phyloP scores from a whole-genome alignment of 164 flowering plant species.

The Tetracentron sinense region DNA sequence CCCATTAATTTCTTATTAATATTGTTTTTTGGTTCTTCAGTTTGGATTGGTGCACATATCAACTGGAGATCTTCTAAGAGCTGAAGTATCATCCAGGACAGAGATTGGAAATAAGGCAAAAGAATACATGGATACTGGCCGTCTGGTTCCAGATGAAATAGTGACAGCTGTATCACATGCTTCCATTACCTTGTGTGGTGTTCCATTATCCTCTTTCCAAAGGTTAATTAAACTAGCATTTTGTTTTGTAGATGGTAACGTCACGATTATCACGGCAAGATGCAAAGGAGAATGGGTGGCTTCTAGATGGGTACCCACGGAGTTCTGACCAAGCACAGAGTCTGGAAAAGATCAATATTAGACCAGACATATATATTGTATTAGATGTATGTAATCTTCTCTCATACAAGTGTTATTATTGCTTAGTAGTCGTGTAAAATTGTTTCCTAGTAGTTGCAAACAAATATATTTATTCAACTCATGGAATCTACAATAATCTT shows the following conservation, averaged over 20 bases:
- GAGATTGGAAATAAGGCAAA: constrained; percentile 87
- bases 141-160: constrained; percentile 89
- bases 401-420: constrained; percentile 5
- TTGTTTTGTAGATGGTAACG: constrained; percentile 68
- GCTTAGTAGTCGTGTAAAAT: background rate
- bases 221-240: background rate
- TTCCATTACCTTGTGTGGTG: background rate
- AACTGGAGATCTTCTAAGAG: constrained; percentile 88
- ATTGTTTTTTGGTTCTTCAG: constrained; percentile 38
- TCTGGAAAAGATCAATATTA: constrained; percentile 58
- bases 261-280: constrained; percentile 65
- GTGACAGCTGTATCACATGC: constrained; percentile 63
- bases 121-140: constrained; percentile 79
- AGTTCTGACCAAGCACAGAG: constrained; percentile 73
- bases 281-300: constrained; percentile 89
- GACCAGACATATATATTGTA: constrained; percentile 69
- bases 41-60: constrained; percentile 95
- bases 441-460: background rate
- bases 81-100: constrained; percentile 81
- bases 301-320: constrained; percentile 91
- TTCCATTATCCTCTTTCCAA: background rate
- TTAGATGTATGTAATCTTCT: constrained; percentile 58
- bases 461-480: background rate
- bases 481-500: background rate
- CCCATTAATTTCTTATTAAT: constrained; percentile 5